Conservation (phyloP, 2,329 filamentous ascomycete genomes). For the Fusarium sp. region DNA sequence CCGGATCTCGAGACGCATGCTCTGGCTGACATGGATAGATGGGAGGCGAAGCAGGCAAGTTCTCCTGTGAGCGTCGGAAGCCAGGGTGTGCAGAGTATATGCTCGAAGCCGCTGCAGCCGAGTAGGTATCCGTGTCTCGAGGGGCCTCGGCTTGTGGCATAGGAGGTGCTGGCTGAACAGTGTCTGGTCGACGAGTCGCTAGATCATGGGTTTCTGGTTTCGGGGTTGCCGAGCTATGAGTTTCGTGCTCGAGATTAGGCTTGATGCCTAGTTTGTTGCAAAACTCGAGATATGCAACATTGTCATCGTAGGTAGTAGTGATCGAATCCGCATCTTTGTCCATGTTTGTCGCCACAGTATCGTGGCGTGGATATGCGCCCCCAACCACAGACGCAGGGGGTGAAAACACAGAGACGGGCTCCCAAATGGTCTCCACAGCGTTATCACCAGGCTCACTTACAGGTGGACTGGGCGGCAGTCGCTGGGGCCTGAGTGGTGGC, state of each 20-base stretch:
- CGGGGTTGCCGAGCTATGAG: not conserved
- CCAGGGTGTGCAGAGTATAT: slow-evolving; percentile 33
- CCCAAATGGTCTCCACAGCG: slow-evolving; percentile 17
- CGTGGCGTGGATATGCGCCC: not conserved
- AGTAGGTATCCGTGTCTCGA: not conserved
- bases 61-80: slow-evolving; percentile 22
- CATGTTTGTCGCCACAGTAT: not conserved
- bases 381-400: not conserved
- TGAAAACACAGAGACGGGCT: slow-evolving; percentile 18
- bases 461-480: not conserved
- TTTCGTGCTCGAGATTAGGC: not conserved
- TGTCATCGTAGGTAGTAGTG: not conserved
- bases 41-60: not conserved
- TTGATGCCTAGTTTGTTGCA: slow-evolving; percentile 12
- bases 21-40: not conserved
- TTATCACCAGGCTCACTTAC: not conserved
- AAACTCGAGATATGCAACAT: slow-evolving; percentile 23
- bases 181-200: not conserved
- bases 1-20: not conserved
- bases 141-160: not conserved
- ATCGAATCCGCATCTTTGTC: not conserved
- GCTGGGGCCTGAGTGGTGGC: slow-evolving; percentile 1
- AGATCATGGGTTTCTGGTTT: not conserved
- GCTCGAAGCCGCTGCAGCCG: slow-evolving; percentile 25
- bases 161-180: not conserved